Base-by-base conservation (phyloP, 1,284 basidiomycete species). In the Ganoderma meredithae region DNA sequence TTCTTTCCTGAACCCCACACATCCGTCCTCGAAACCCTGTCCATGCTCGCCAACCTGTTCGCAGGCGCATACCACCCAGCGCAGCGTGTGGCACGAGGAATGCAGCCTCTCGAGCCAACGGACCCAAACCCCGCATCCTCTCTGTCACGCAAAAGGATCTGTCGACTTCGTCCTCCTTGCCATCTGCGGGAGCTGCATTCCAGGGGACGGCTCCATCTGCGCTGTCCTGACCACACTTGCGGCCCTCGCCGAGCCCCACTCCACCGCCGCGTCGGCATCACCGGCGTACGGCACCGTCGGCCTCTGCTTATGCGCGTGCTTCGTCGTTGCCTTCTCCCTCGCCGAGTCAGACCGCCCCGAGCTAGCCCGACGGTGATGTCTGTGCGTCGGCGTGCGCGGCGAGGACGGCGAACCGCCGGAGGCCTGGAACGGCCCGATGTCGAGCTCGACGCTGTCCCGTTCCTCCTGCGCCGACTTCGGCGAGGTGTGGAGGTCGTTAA, bases 131-230 rank as follows among this genome's bases (percentile, higher is more conserved):
- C 31, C 17, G 15, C 31, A 19, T 9, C 17, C 52, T 25, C 12
- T 25, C 25, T 13, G 12, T 55, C 7, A 55, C 13, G 31, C 52
- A 27, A 27, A 60, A 49, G 39, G 55, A n/a, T 53, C 65, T 13
- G 60, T 43, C 52, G 71, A 55, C 61, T 68, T 69, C 61, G 69
- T 59, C 44, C 68, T 43, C 53, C 66, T 64, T 39, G 63, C 52
- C 56, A 62, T 55, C 58, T 75, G 44, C 22, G 78, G 78, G 19
- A 79, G 68, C 67, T 78, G 77, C 78, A 79, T 79, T 41, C 63
- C 72, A 0, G 75, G 75, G 0, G 76, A 79, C 22, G 78, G 78
- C 70, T 77, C 74, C 39, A 76, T 64, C 71, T 79, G 78, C 44
- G 77, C 73, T 15, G 78, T 79, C 41, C 77, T 67, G 39, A 79